Base-by-base conservation (phyloP, 257 asterid genomes). In the Penstemon davidsonii region DNA sequence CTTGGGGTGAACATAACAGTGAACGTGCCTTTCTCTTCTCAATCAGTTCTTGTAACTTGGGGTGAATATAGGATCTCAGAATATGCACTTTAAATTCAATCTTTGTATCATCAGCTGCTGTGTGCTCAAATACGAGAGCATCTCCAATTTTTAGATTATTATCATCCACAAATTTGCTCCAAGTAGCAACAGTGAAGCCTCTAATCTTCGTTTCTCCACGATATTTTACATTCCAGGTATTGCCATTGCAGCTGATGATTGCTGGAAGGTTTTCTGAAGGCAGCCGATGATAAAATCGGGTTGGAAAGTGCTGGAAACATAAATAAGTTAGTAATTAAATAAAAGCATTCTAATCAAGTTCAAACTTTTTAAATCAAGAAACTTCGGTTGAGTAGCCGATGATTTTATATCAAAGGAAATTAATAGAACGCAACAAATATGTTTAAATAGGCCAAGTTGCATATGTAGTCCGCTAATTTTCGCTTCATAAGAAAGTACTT, bases 91-190 rank as follows among this genome's bases (percentile, higher is more conserved):
- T 79, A 55, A 79, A 76, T 59, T 46, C 62, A 4, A 76, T 38
- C 6, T 47, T 44, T 18, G 8, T 7, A 4, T 0, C 0, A 63
- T 65, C 71, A 49, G 60, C 9, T 39, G 83, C 84, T 45, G 66
- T 62, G 2, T 83, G 74, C 66, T 87, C 91, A 49, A 87, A 87
- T 19, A 85, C 81, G 70, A 82, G 77, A 47, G 76, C 88, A 81
- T 85, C 88, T 4, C 82, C 86, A 3, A 38, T 4, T 60, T 75
- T 60, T 36, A 87, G 76, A 13, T 76, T 49, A 74, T 83, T 87
- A n/a, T 78, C 84, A 2, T 4, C 9, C 7, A 33, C 78, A 62
- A 85, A 87, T 4, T 6, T 8, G 60, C 19, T 80, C 85, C 85
- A 84, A 3, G 7, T 19, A 4, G 13, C 0, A 38, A 56, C 77